Evolutionary conservation across 805 yeast species (phyloP).

Genomic region (Metschnikowia hibisci): DNA sequence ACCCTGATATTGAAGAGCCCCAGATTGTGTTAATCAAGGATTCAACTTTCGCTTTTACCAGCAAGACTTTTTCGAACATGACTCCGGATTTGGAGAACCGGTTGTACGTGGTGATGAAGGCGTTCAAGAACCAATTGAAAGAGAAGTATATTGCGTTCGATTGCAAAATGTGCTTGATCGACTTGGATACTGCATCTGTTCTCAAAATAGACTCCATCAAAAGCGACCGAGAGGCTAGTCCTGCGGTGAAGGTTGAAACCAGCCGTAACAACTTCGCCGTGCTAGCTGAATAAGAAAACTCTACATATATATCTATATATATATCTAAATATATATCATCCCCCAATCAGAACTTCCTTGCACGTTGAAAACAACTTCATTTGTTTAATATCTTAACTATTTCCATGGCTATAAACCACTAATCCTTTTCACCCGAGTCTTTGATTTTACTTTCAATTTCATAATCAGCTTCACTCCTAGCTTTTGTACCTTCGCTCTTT

Average conservation of each 20-base stretch:
- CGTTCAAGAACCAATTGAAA: slow-evolving; percentile 30
- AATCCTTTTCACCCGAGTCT: no score
- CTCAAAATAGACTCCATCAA: slow-evolving; percentile 15
- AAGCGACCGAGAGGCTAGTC: background rate
- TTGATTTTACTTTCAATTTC: no score
- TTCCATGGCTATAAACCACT: no score
- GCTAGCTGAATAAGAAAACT: slow-evolving; percentile 7
- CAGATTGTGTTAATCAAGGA: slow-evolving; percentile 40
- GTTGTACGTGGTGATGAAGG: slow-evolving; percentile 37
- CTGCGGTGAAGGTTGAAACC: background rate
- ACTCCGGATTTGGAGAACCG: slow-evolving; percentile 39
- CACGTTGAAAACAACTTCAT: no score
- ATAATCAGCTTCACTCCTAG: no score
- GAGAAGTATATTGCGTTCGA: slow-evolving; percentile 46
- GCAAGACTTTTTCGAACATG: slow-evolving; percentile 33
- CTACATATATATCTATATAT: background rate
- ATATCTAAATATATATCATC: no score
- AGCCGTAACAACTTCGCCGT: slow-evolving; percentile 7
- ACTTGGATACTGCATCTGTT: slow-evolving; percentile 22
- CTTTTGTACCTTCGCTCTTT: no score
- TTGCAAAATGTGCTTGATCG: slow-evolving; percentile 44
- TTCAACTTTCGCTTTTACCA: slow-evolving; percentile 38
- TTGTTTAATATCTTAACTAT: no score
- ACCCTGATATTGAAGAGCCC: slow-evolving; percentile 23
- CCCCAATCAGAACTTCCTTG: no score